These are phyloP conservation scores for Magnusiomyces suaveolens DNA, from an alignment of 1,139 yeast species.

Conservation along the genomic window DNA sequence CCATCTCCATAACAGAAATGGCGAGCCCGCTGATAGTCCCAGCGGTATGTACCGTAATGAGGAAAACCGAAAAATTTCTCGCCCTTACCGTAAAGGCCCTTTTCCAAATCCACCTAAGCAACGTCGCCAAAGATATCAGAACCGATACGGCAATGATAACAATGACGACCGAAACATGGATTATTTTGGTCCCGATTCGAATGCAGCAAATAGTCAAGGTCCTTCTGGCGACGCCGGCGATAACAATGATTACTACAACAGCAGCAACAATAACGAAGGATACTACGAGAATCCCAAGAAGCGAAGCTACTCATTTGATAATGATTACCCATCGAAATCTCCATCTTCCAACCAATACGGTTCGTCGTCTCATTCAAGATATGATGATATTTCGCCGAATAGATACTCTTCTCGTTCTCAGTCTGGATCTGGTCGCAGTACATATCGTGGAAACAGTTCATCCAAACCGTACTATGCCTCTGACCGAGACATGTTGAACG, in stretches of 20 bases:
- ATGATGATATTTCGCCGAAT: no score
- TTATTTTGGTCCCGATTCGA: background rate
- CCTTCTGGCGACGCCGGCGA: no score
- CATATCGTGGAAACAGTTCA: background rate
- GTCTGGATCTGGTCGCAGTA: background rate
- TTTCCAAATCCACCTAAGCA: background rate
- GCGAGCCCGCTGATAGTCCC: slow-evolving; percentile 5
- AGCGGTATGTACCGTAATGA: slow-evolving; percentile 6
- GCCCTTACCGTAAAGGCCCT: slow-evolving; percentile 11
- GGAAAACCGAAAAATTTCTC: slow-evolving; percentile 9
- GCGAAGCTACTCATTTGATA: no score
- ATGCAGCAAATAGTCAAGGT: background rate
- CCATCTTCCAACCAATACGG: no score
- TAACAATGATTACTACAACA: no score
- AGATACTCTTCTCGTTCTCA: background rate
- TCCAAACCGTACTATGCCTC: background rate
- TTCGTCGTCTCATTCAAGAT: no score
- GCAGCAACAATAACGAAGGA: no score
- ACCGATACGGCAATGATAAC: background rate
- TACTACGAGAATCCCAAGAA: no score
- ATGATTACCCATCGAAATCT: no score
- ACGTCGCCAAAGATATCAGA: slow-evolving; percentile 2
- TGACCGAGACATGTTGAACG: background rate
- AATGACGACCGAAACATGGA: background rate
- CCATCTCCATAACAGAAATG: background rate